Evolutionary conservation across 768 basidiomycete genomes (phyloP), one percentile per base, ranked within the genome.

Genomic region (Crassisporium funariophilum): DNA sequence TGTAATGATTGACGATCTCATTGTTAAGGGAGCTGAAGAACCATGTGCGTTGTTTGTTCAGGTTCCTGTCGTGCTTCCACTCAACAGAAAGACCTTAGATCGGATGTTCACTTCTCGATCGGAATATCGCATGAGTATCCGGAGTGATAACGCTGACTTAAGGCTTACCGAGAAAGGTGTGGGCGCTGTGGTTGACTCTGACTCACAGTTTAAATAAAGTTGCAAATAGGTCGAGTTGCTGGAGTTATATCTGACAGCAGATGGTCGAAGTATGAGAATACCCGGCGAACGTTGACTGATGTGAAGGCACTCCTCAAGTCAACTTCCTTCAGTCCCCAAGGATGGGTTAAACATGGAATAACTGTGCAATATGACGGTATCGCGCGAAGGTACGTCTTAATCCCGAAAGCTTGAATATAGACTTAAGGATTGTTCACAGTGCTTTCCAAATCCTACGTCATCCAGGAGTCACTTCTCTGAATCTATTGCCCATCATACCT

Each of bases 21-120:
- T 89, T 17, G 80, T 86, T 34, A 92, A 91, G 59, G 93, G 93
- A 2, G 86, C 88, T 2, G 89, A 93, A 59, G 93, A 95, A 61
- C 93, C 92, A 39, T 95, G 91, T 92, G 61, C 27, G 84, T 71
- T 34, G 46, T 13, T 33, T 19, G 35, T 36, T 10, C 11, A 23
- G 5, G 16, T 40, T 33, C 5, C 31, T 50, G 19, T 43, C 7
- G 40, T 25, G 40, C 5, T 46, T 35, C 19, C 19, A 24, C 34
- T 59, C 15, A 50, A n/a, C 16, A 24, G 21, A 34, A 38, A 3
- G 34, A 22, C 27, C 33, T 34, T 57, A 93, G 91, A 95, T 56
- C 87, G 92, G 20, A 94, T 95, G 90, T 95, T 95, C 64, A 95
- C 93, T 0, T 88, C 88, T 12, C 77, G 93, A 27, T 91, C 88